A percentile compares a stretch with the other conserved stretches of the same genome.
Evolutionary conservation across 73 alveolate species (phyloP).

Genomic region (Chromera velia): DNA sequence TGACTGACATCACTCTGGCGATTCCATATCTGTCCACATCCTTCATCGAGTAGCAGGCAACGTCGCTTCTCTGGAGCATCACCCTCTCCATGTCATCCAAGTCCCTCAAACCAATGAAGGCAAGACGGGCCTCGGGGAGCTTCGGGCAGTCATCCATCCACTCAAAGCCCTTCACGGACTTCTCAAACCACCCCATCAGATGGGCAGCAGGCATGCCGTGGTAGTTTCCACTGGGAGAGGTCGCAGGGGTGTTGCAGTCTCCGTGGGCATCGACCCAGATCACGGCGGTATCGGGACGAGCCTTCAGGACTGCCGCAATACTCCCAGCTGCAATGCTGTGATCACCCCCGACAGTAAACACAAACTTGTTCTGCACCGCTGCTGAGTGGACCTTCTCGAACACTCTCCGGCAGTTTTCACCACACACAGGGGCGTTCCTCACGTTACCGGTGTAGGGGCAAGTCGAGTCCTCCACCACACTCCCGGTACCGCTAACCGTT

Average conservation of each 20-base stretch:
- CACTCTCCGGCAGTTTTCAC: too few relatives aligned
- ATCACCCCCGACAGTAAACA: constrained; percentile 41
- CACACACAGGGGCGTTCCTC: too few relatives aligned
- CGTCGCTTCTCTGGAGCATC: background rate
- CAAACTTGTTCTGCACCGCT: background rate
- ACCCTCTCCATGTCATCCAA: background rate
- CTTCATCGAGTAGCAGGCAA: background rate
- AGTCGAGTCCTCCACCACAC: too few relatives aligned
- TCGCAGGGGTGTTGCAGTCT: constrained; percentile 55
- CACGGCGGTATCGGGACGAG: constrained; percentile 5
- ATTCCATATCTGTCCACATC: background rate
- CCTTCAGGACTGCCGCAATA: constrained; percentile 27
- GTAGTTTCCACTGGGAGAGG: constrained; percentile 54
- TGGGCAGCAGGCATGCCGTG: constrained; percentile 58
- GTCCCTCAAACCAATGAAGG: background rate
- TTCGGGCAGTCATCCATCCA: background rate
- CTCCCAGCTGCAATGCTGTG: constrained; percentile 32
- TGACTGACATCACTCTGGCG: background rate
- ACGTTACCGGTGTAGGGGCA: too few relatives aligned
- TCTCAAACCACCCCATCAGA: constrained; percentile 33
- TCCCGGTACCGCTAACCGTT: too few relatives aligned
- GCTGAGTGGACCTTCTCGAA: background rate
- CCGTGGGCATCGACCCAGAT: constrained; percentile 67
- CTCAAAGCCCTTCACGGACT: constrained; percentile 9
- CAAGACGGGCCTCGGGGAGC: background rate